These are phyloP conservation scores for Alternaria angustiovoidea DNA, from an alignment of 2,329 filamentous ascomycete genomes.

Conservation along the genomic window DNA sequence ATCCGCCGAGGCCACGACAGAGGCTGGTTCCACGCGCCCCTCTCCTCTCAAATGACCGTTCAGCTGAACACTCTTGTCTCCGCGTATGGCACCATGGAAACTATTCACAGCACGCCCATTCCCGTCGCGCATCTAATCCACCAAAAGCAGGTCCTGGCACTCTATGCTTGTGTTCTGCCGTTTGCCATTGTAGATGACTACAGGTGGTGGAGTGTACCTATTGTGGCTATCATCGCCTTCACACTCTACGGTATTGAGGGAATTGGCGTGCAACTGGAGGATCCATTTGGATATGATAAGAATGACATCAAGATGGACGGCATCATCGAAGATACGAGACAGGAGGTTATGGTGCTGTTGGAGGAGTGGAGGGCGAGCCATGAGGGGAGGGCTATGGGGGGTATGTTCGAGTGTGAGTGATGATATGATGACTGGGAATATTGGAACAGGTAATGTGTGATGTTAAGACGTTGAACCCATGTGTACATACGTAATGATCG, in stretches of 20 bases:
- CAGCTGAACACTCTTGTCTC: constrained; percentile 66
- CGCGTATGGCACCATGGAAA: constrained; percentile 71
- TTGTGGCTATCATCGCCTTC: constrained; percentile 68
- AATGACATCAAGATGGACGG: constrained; percentile 75
- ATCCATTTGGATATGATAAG: constrained; percentile 71
- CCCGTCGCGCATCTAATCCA: constrained; percentile 72
- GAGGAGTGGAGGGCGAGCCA: constrained; percentile 63
- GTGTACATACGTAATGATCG: background rate
- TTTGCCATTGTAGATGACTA: constrained; percentile 71
- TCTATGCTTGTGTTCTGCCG: constrained; percentile 68
- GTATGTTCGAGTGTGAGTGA: constrained; percentile 42
- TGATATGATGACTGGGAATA: background rate
- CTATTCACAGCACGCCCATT: constrained; percentile 69
- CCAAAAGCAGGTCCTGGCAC: constrained; percentile 68
- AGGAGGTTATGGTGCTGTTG: constrained; percentile 66
- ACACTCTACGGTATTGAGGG: constrained; percentile 71
- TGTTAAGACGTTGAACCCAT: background rate
- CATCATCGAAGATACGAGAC: constrained; percentile 67
- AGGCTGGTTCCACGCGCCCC: constrained; percentile 68
- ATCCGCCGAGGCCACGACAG: constrained; percentile 64
- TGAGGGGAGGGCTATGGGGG: constrained; percentile 39
- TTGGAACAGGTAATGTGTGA: background rate
- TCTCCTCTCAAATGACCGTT: constrained; percentile 65
- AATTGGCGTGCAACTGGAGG: constrained; percentile 70
- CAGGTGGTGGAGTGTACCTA: constrained; percentile 68